These are phyloP conservation scores for Westerdykella ornata DNA, from an alignment of 2,329 filamentous ascomycete species.

Conservation along the genomic window DNA sequence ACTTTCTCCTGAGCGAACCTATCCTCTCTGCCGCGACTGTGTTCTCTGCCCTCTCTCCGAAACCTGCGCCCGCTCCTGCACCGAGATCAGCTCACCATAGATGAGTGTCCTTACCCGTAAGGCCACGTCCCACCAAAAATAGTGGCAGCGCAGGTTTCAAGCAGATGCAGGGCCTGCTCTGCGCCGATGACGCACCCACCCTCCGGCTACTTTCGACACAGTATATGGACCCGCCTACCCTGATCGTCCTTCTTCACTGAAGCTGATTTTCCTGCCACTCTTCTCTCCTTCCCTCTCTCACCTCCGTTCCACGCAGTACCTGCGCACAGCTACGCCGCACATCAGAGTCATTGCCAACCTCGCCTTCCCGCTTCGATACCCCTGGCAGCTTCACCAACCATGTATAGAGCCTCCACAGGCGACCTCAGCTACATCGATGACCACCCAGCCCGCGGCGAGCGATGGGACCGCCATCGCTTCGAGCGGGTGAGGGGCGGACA, in stretches of 20 bases:
- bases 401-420: slow-evolving; percentile 39
- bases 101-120: too few species aligned
- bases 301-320: neutral
- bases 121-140: slow-evolving; percentile 9
- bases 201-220: slow-evolving; percentile 6
- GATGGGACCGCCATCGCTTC: slow-evolving; percentile 48
- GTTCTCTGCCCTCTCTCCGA: too few species aligned
- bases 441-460: slow-evolving; percentile 32
- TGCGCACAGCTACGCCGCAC: neutral
- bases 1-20: too few species aligned
- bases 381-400: slow-evolving; percentile 8
- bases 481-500: slow-evolving; percentile 38
- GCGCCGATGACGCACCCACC: slow-evolving; percentile 25
- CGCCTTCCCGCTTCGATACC: slow-evolving; percentile 1
- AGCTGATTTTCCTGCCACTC: neutral
- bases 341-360: slow-evolving; percentile 1
- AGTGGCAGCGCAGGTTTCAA: slow-evolving; percentile 1
- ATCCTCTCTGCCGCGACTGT: too few species aligned
- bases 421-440: slow-evolving; percentile 41
- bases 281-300: neutral
- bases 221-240: neutral
- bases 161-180: slow-evolving; percentile 5
- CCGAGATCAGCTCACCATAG: too few species aligned
- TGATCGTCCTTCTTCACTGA: neutral
- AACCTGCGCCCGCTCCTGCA: too few species aligned